Base-by-base conservation (phyloP, 805 yeast species). In the Candida fluviatilis region DNA sequence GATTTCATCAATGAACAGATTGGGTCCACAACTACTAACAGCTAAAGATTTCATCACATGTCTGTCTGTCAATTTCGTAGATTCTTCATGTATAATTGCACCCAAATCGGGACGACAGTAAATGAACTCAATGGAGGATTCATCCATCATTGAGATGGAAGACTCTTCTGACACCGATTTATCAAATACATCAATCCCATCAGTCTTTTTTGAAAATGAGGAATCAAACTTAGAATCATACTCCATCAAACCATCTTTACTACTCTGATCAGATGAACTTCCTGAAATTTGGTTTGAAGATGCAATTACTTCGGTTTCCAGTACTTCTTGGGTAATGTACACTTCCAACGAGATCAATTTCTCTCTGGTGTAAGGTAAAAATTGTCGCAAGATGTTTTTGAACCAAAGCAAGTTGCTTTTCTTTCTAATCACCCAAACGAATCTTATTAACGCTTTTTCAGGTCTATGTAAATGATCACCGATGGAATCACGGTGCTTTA, bases 1-100 rank as follows among this genome's bases (percentile, higher is more conserved):
- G 11, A 68, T 50, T 12, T 38, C 41, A 13, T 54, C 47, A 4
- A 64, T 56, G 40, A 72, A 62, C 0, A 39, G 44, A 2, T 39
- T 45, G 1, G 73, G 66, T 0, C 77, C 77, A 55, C 76, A 71
- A 13, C 57, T 50, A 8, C 62, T 34, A 6, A 69, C 61, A 2
- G 74, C 76, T 40, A 70, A 43, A 1, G 64, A 48, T 39, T 55
- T 58, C 27, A 50, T 48, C 23, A 23, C 31, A 18, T 41, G 30
- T 21, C 28, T 25, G 12, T 35, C 36, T 6, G 37, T 24, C 2
- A 40, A 16, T 17, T 39, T 32, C 16, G 33, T 18, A 13, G 15
- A 8, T 13, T 26, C 29, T 26, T 26, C 29, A 5, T 26, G 13
- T 7, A 26, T 26, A 13, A 26, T 26, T 13, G 7, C 14, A 26